Conservation (phyloP, 371 early-diverging fungal species). For the Circinella umbellata region DNA sequence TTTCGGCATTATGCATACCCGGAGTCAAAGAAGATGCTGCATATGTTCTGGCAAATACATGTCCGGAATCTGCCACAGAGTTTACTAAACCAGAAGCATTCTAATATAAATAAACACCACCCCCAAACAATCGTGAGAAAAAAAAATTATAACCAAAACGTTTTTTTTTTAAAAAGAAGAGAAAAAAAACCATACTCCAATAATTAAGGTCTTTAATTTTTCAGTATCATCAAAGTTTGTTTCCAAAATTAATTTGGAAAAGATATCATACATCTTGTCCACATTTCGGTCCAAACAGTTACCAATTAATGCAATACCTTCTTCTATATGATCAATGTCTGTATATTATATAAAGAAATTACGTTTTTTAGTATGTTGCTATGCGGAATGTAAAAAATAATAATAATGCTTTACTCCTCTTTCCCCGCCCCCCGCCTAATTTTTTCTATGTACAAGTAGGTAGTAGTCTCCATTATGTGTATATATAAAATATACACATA, state of each 20-base stretch:
- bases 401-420: background rate
- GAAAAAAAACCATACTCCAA: slow-evolving; percentile 54
- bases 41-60: slow-evolving; percentile 79
- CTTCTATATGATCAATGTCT: slow-evolving; percentile 61
- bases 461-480: no score
- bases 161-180: background rate
- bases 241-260: slow-evolving; percentile 70
- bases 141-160: slow-evolving; percentile 1
- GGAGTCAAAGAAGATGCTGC: slow-evolving; percentile 73
- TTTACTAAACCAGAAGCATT: slow-evolving; percentile 76
- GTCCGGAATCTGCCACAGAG: slow-evolving; percentile 86
- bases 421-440: background rate
- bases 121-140: background rate
- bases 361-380: no score
- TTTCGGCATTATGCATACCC: slow-evolving; percentile 61
- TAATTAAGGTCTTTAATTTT: slow-evolving; percentile 76
- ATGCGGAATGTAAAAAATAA: background rate
- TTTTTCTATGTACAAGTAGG: background rate
- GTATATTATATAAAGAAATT: background rate
- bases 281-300: slow-evolving; percentile 82
- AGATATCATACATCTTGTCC: slow-evolving; percentile 73
- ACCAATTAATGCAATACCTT: slow-evolving; percentile 61
- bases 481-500: no score
- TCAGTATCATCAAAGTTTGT: slow-evolving; percentile 81
- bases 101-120: slow-evolving; percentile 23